These are phyloP conservation scores for Rutidosis leptorrhynchoides DNA, from an alignment of 129 eudicot species.

Conservation along the genomic window DNA sequence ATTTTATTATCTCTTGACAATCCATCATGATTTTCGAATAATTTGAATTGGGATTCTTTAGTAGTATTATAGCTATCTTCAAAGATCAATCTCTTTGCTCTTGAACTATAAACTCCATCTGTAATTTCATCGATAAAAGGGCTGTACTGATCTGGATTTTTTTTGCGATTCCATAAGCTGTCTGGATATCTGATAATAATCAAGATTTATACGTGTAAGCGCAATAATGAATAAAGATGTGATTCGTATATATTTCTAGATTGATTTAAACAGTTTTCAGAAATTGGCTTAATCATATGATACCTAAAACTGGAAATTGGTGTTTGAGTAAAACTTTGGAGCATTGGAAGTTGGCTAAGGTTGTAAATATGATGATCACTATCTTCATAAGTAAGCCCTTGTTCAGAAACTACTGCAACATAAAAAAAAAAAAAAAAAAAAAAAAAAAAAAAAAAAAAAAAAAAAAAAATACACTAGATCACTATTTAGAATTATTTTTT, in stretches of 20 bases:
- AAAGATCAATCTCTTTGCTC: conserved; percentile 26
- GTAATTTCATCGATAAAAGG: conserved; percentile 35
- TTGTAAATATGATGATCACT: conserved; percentile 59
- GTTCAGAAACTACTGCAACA: conserved; percentile 34
- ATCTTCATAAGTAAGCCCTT: conserved; percentile 51
- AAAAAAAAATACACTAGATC: conserved; percentile 4
- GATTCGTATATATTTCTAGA: background rate
- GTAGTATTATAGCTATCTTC: conserved; percentile 20
- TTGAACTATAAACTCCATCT: conserved; percentile 34
- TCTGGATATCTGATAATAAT: conserved; percentile 35
- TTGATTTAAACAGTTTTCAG: background rate
- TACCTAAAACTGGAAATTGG: conserved; percentile 62
- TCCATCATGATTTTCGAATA: conserved; percentile 16
- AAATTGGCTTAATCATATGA: background rate
- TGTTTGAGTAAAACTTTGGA: conserved; percentile 52
- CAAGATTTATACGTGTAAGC: too few species aligned
- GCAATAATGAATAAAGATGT: too few species aligned
- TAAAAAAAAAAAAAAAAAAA: background rate
- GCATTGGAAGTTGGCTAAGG: conserved; percentile 82
- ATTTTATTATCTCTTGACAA: background rate
- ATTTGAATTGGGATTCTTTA: conserved; percentile 14
- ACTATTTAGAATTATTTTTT: too few species aligned
- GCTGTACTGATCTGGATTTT: conserved; percentile 34
- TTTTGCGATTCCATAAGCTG: conserved; percentile 42
- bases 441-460: background rate